Conservation (phyloP, 805 yeast genomes). For the Starmerella powellii region DNA sequence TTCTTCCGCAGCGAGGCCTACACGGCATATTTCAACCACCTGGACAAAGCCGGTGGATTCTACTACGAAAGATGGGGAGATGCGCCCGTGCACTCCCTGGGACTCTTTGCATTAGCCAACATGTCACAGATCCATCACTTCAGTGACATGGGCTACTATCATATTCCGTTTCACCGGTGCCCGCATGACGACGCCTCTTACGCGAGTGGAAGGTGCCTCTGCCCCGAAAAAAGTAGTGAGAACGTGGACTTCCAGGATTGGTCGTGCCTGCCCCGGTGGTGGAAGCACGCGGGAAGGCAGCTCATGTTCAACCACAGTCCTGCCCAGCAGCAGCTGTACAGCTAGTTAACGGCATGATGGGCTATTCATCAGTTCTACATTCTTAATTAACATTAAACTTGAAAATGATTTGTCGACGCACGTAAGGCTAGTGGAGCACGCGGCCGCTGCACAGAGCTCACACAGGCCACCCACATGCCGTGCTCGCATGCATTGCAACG, state of each 20-base stretch:
- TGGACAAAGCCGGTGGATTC: constrained; percentile 67
- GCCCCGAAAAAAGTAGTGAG: constrained; percentile 26
- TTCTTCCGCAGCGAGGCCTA: constrained; percentile 67
- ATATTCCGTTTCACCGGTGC: constrained; percentile 46
- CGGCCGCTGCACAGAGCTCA: too few species aligned
- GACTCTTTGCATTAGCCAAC: constrained; percentile 46
- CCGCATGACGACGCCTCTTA: constrained; percentile 30
- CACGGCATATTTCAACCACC: constrained; percentile 48
- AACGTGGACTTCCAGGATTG: constrained; percentile 28
- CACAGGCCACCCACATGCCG: too few species aligned
- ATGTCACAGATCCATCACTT: constrained; percentile 58
- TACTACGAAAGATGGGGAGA: constrained; percentile 95
- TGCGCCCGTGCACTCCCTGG: constrained; percentile 80
- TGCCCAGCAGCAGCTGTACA: neutral
- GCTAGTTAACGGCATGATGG: neutral
- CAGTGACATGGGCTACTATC: constrained; percentile 70
- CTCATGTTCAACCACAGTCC: constrained; percentile 25
- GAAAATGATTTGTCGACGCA: too few species aligned
- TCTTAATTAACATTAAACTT: neutral
- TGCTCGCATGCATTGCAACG: too few species aligned
- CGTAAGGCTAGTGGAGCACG: too few species aligned
- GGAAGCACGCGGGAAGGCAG: constrained; percentile 28
- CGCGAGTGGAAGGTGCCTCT: constrained; percentile 29
- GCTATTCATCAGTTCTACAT: too few species aligned
- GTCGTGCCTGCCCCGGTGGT: constrained; percentile 32